Evolutionary conservation across 495 filamentous ascomycete genomes (phyloP), one percentile per base, ranked within the genome.

Genomic region (Articulospora tetracladia): DNA sequence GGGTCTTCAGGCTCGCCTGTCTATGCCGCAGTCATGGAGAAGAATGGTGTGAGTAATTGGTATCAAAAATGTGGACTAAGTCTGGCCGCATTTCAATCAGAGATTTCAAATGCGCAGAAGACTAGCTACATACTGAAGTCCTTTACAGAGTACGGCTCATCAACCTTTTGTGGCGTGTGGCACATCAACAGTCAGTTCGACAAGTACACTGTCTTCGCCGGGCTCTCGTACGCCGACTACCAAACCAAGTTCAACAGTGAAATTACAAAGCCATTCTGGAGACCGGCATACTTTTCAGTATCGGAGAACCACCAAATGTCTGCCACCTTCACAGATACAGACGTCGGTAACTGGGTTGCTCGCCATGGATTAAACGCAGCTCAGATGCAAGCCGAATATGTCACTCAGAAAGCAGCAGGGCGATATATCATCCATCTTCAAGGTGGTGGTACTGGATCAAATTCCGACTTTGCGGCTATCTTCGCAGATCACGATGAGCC

Each of bases 401-500:
- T 15, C 15, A 61, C 51, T 22, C 53, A 61, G 24, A 59, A 59
- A 20, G 57, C 57, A 7, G 57, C 47, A 25, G 57, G 55, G 10
- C 32, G 55, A 22, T 65, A 62, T 20, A 32, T 57, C 23, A 62
- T 65, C 30, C 53, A 65, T 20, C 25, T 65, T 25, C 46, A 58
- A 26, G 63, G 63, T 22, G 39, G 58, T 11, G 63, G 63, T 6
- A 61, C 63, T 0, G 61, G 61, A n/a, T 17, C 24, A 17, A 53
- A 47, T 17, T 19, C 53, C 11, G 19, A 36, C 34, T 67, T 60
- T 48, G 52, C 61, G 4, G 61, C 54, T 17, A 56, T 67, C 20
- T 64, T 64, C n/a, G 65, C 65, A n/a, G 52, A 60, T 2, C 53
- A 61, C 11, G 61, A 60, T 36, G 39, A 55, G 32, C 65, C 65